Conservation (phyloP, 2,329 filamentous ascomycete species). For the Penicillium sp. region DNA sequence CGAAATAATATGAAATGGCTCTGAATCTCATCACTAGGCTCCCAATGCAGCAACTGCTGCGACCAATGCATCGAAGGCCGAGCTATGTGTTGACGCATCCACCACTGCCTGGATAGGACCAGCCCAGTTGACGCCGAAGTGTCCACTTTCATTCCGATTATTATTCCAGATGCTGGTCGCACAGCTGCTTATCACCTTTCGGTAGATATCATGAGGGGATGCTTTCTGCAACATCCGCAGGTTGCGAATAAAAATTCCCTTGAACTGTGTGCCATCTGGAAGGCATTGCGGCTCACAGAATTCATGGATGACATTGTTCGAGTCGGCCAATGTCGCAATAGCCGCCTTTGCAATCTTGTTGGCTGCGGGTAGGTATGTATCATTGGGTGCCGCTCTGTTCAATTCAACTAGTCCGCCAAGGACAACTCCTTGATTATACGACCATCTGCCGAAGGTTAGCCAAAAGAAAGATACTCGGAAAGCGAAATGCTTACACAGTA, state of each 20-base stretch:
- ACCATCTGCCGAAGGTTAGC: constrained; percentile 40
- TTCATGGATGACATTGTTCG: constrained; percentile 54
- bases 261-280: constrained; percentile 63
- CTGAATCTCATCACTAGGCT: not conserved
- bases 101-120: constrained; percentile 57
- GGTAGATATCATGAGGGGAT: constrained; percentile 53
- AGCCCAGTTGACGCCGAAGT: constrained; percentile 64
- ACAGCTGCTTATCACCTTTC: constrained; percentile 58
- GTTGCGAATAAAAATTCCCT: constrained; percentile 69
- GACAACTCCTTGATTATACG: constrained; percentile 64
- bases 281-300: constrained; percentile 54
- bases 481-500: constrained; percentile 26
- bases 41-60: constrained; percentile 49
- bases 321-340: constrained; percentile 48
- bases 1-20: not conserved
- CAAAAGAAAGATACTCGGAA: not conserved
- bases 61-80: constrained; percentile 66
- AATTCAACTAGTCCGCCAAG: constrained; percentile 59
- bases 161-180: constrained; percentile 66
- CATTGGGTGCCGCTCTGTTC: constrained; percentile 45
- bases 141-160: constrained; percentile 52
- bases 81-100: constrained; percentile 62
- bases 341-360: constrained; percentile 55
- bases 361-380: constrained; percentile 46
- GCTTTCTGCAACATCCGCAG: constrained; percentile 58